Percentiles rank a stretch among this genome's conserved stretches.
Conservation (phyloP, 352 stramenopile species). For the Globisporangium barbulae region DNA sequence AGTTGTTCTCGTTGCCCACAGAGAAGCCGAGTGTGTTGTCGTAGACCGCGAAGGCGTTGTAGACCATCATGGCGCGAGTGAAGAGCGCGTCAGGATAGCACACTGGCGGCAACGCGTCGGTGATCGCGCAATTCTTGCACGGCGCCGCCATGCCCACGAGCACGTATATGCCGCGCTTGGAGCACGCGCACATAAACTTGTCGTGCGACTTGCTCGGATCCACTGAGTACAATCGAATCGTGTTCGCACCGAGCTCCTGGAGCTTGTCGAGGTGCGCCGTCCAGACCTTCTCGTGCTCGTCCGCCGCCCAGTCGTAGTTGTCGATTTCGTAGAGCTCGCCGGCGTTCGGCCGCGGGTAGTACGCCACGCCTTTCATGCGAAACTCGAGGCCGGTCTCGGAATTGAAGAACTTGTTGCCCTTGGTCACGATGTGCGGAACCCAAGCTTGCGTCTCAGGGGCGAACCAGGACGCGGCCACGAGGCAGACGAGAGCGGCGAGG, state of each 20-base stretch:
- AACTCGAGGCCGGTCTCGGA: conserved; percentile 57
- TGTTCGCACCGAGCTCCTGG: conserved; percentile 58
- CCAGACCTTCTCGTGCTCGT: conserved; percentile 62
- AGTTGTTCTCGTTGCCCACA: conserved; percentile 68
- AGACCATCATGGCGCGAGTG: conserved; percentile 53
- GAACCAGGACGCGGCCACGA: not conserved
- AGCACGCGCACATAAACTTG: conserved; percentile 77
- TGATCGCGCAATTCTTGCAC: conserved; percentile 52
- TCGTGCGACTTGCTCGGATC: conserved; percentile 62
- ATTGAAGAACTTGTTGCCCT: conserved; percentile 73
- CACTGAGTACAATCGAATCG: conserved; percentile 61
- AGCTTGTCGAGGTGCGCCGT: conserved; percentile 45
- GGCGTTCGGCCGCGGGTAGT: conserved; percentile 61
- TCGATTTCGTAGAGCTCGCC: conserved; percentile 43
- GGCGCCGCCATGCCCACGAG: conserved; percentile 57
- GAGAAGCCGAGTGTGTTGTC: conserved; percentile 70
- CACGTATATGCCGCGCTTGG: conserved; percentile 71
- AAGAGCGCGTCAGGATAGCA: conserved; percentile 56
- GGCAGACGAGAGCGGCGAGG: not conserved
- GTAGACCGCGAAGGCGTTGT: conserved; percentile 71
- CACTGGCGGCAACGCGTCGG: conserved; percentile 32
- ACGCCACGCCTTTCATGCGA: conserved; percentile 54
- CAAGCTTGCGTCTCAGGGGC: not conserved
- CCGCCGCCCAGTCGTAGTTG: conserved; percentile 62
- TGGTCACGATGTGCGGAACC: conserved; percentile 27